phyloP scores from a whole-genome alignment of 2,329 filamentous ascomycete species.

The Colletotrichum sp. region DNA sequence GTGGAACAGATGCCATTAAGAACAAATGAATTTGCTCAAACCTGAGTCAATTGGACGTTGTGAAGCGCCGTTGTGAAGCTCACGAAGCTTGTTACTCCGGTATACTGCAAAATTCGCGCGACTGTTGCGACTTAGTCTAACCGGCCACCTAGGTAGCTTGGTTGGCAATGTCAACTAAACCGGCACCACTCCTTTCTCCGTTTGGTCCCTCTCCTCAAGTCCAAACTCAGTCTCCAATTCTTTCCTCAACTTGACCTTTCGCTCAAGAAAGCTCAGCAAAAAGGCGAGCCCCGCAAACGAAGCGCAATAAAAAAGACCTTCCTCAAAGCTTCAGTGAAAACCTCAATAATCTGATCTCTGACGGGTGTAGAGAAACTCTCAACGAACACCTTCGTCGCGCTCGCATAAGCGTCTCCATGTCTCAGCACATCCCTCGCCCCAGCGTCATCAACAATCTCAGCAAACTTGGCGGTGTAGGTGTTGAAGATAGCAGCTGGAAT shows the following conservation, averaged over 20 bases:
- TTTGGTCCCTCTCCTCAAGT: conserved; percentile 22
- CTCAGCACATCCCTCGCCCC: conserved; percentile 20
- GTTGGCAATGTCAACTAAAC: not conserved
- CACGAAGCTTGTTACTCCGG: not conserved
- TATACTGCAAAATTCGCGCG: not conserved
- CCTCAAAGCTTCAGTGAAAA: conserved; percentile 28
- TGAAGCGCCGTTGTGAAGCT: not conserved
- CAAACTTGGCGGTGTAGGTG: conserved; percentile 23
- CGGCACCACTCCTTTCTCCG: not conserved
- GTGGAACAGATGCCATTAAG: not conserved
- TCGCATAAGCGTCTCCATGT: conserved; percentile 33
- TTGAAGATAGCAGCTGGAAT: conserved; percentile 33
- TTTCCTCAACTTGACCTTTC: conserved; percentile 28
- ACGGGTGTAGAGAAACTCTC: conserved; percentile 22
- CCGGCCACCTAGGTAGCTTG: not conserved
- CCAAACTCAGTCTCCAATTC: conserved; percentile 33
- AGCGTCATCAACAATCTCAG: conserved; percentile 25
- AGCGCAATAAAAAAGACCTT: conserved; percentile 28
- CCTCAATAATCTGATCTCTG: conserved; percentile 26
- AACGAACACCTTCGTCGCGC: conserved; percentile 27
- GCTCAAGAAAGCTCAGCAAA: conserved; percentile 29
- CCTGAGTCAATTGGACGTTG: not conserved
- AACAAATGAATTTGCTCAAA: not conserved
- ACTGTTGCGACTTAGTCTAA: not conserved
- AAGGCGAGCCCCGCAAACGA: conserved; percentile 25